Evolutionary conservation across 2,329 filamentous ascomycete species (phyloP).

Genomic region (Clarireedia paspali): DNA sequence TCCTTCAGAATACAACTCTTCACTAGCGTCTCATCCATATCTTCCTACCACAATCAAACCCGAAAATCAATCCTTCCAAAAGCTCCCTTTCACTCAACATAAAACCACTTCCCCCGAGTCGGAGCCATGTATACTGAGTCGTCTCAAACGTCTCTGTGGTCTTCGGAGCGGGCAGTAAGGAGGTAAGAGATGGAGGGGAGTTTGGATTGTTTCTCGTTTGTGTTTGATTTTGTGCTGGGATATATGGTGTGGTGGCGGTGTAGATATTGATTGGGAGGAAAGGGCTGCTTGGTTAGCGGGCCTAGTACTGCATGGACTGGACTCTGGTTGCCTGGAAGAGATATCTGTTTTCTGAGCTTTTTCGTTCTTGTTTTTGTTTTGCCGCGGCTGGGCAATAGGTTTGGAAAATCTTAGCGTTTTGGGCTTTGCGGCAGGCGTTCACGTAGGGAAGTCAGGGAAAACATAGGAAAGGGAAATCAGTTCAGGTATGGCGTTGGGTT

Average conservation of each 20-base stretch:
- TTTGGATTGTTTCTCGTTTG: neutral
- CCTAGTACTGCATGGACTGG: no score
- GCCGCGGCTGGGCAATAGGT: no score
- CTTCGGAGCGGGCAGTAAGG: neutral
- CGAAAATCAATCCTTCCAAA: neutral
- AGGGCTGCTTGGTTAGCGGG: no score
- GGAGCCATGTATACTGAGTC: conserved; percentile 1
- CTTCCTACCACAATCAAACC: neutral
- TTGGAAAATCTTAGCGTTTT: no score
- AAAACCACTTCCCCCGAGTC: neutral
- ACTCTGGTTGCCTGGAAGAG: no score
- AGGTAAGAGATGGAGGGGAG: neutral
- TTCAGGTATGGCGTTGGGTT: no score
- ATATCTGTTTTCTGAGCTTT: no score
- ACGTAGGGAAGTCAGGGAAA: no score
- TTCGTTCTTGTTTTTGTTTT: no score
- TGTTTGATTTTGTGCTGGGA: neutral
- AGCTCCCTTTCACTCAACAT: neutral
- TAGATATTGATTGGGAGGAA: neutral
- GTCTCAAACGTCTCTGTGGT: neutral
- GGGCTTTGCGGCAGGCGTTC: no score
- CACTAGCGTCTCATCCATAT: neutral
- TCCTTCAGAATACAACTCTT: neutral
- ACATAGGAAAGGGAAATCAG: no score
- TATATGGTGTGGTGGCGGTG: neutral